Percentiles rank a stretch among this genome's conserved stretches.
These are phyloP conservation scores for Candida golubevii DNA, from an alignment of 805 yeast genomes.

Conservation along the genomic window DNA sequence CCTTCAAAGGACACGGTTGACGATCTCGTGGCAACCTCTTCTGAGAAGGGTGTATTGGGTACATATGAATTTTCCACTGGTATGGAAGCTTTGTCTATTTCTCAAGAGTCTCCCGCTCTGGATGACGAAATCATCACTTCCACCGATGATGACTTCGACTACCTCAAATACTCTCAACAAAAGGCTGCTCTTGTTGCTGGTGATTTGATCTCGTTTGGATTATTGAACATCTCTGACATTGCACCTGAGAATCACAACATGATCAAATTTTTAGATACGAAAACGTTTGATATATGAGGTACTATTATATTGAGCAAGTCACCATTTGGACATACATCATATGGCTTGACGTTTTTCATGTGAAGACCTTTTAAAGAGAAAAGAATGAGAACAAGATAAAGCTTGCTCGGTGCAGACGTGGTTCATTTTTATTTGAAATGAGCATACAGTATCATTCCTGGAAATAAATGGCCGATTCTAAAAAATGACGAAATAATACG, in stretches of 20 bases:
- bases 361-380: too few species aligned
- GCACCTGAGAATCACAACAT: constrained; percentile 19
- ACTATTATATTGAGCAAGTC: too few species aligned
- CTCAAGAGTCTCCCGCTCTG: constrained; percentile 20
- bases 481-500: too few species aligned
- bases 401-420: not conserved
- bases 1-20: constrained; percentile 22
- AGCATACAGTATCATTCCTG: not conserved
- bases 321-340: too few species aligned
- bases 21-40: constrained; percentile 17
- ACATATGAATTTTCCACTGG: constrained; percentile 45
- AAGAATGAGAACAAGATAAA: too few species aligned
- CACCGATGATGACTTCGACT: constrained; percentile 67
- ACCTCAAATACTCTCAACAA: constrained; percentile 67
- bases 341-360: too few species aligned
- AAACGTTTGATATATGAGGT: constrained; percentile 11
- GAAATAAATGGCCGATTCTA: too few species aligned
- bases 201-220: constrained; percentile 61
- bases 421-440: not conserved
- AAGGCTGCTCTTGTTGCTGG: constrained; percentile 72
- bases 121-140: constrained; percentile 35
- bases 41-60: constrained; percentile 37
- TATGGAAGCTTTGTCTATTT: constrained; percentile 37
- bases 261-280: constrained; percentile 40
- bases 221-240: constrained; percentile 35